phyloP scores from a whole-genome alignment of 1,139 yeast genomes.

The Hansenula anomala region DNA sequence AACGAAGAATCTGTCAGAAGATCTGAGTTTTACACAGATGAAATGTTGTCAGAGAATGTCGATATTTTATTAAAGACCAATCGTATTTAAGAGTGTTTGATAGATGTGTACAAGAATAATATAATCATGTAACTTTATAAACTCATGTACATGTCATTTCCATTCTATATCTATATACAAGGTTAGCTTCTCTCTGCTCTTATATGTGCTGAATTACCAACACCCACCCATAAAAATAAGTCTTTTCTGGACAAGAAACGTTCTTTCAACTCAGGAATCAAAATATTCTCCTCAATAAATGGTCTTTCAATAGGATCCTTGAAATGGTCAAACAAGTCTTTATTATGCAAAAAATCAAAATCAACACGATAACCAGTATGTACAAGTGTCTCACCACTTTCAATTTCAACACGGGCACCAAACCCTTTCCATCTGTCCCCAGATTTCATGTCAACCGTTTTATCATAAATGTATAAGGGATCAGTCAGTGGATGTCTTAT shows the following conservation, averaged over 20 bases:
- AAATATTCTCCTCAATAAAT: not conserved
- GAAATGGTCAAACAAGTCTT: not conserved
- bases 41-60: conserved; percentile 69
- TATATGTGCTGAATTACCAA: no score
- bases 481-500: no score
- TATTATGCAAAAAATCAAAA: not conserved
- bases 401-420: no score
- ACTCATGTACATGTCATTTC: no score
- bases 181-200: no score
- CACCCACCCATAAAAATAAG: not conserved
- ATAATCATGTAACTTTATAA: no score
- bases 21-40: conserved; percentile 67
- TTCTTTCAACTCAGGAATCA: not conserved
- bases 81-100: conserved; percentile 11
- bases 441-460: no score
- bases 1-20: conserved; percentile 88
- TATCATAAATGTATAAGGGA: no score
- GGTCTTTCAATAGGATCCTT: not conserved
- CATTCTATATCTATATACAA: no score
- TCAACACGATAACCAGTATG: not conserved
- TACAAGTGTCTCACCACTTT: not conserved
- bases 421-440: no score
- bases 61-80: conserved; percentile 58
- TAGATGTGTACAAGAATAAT: not conserved
- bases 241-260: not conserved